A percentile compares a stretch with the other conserved stretches of the same genome.
Evolutionary conservation across 2,329 filamentous ascomycete genomes (phyloP).

Genomic region (Aureobasidium subglaciale): DNA sequence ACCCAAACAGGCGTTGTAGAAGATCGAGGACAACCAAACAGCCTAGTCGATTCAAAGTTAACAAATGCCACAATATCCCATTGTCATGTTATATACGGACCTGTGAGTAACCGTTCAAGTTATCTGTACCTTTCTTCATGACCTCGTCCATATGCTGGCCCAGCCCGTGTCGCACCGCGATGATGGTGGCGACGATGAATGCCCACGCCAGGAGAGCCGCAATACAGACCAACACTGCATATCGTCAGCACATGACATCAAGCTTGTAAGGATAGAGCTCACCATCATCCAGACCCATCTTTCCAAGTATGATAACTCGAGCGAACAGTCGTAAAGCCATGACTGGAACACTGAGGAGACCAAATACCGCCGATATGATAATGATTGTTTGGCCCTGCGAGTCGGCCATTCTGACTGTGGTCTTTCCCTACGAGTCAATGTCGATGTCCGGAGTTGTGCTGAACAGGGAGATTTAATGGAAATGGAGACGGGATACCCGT

Average conservation of each 20-base stretch:
- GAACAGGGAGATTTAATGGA: background rate
- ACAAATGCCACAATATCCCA: background rate
- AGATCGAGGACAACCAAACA: slow-evolving; percentile 5
- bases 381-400: slow-evolving; percentile 1
- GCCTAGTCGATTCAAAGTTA: background rate
- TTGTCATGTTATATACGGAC: background rate
- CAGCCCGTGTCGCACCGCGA: slow-evolving; percentile 2
- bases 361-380: background rate
- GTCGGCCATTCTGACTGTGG: background rate
- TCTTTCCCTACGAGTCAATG: background rate
- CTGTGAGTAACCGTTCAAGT: background rate
- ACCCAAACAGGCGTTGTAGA: slow-evolving; percentile 10
- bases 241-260: background rate
- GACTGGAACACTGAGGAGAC: background rate
- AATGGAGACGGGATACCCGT: background rate
- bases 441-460: background rate
- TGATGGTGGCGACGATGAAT: background rate
- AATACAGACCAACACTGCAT: background rate
- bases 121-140: background rate
- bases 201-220: background rate
- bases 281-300: slow-evolving; percentile 11
- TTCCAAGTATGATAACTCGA: slow-evolving; percentile 1
- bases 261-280: background rate
- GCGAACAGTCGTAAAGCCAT: slow-evolving; percentile 2
- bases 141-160: slow-evolving; percentile 1